These are phyloP conservation scores for Chaetomium sp. DNA, from an alignment of 2,329 filamentous ascomycete species.

Conservation along the genomic window DNA sequence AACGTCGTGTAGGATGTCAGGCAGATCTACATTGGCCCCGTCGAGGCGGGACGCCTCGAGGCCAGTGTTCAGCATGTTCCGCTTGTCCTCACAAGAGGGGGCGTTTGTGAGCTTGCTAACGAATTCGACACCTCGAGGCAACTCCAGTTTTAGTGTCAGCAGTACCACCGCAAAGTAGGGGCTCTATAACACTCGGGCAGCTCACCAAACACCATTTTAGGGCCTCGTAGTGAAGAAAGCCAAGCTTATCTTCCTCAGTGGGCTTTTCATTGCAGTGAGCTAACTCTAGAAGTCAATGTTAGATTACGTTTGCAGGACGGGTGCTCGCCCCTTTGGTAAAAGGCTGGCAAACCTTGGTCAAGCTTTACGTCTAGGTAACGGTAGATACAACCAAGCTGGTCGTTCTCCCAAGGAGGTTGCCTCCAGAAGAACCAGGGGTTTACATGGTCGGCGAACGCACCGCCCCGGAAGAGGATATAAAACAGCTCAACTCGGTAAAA, in stretches of 20 bases:
- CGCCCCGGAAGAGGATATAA: not conserved
- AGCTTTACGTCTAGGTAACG: not conserved
- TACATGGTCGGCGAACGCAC: not conserved
- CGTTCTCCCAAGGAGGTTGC: slow-evolving; percentile 9
- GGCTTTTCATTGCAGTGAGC: not conserved
- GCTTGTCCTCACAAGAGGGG: not conserved
- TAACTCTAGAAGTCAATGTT: not conserved
- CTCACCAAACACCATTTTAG: not conserved
- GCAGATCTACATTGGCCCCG: not conserved
- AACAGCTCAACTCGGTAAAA: slow-evolving; percentile 6
- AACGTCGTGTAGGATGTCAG: not conserved
- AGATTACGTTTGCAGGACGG: not conserved
- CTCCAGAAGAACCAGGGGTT: slow-evolving; percentile 6
- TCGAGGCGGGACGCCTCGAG: not conserved
- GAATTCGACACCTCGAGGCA: not conserved
- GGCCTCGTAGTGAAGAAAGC: not conserved
- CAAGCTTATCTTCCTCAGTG: not conserved
- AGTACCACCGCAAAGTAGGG: not conserved
- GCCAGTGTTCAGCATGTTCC: not conserved
- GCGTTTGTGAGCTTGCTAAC: not conserved
- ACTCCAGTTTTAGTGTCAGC: not conserved
- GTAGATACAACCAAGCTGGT: slow-evolving; percentile 1
- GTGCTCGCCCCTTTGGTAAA: not conserved
- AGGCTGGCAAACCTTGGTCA: not conserved
- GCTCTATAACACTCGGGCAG: not conserved